These are phyloP conservation scores for Phaeosphaeria sp. DNA, from an alignment of 2,329 filamentous ascomycete species.

Conservation along the genomic window DNA sequence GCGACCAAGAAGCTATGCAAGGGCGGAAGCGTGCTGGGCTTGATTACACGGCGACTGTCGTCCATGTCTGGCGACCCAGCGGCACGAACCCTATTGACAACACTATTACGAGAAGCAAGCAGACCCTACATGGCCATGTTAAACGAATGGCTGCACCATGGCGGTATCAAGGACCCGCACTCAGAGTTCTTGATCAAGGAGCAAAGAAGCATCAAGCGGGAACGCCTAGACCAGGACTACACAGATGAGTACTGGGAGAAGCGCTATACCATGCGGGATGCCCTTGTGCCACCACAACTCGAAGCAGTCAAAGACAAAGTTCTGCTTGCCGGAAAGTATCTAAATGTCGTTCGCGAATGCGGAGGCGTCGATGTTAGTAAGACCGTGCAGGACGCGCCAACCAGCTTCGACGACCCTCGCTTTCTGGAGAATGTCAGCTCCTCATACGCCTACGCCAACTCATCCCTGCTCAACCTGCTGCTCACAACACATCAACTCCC, in stretches of 20 bases:
- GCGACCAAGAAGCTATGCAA: slow-evolving; percentile 92
- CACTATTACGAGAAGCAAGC: slow-evolving; percentile 84
- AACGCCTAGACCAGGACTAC: slow-evolving; percentile 92
- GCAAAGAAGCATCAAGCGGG: slow-evolving; percentile 90
- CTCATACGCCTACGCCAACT: slow-evolving; percentile 94
- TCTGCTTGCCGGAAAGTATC: slow-evolving; percentile 91
- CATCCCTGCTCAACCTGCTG: slow-evolving; percentile 87
- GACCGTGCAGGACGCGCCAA: slow-evolving; percentile 84
- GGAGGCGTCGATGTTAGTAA: slow-evolving; percentile 94
- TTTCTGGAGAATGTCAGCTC: slow-evolving; percentile 96
- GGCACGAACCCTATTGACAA: slow-evolving; percentile 80
- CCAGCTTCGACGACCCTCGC: slow-evolving; percentile 86
- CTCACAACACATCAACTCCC: slow-evolving; percentile 92
- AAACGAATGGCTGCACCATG: slow-evolving; percentile 97
- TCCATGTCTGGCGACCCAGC: slow-evolving; percentile 93
- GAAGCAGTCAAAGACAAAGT: slow-evolving; percentile 93
- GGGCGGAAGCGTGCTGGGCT: slow-evolving; percentile 89
- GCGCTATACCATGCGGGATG: slow-evolving; percentile 90
- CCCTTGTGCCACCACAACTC: slow-evolving; percentile 89
- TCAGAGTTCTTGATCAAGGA: slow-evolving; percentile 94
- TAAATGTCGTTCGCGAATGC: slow-evolving; percentile 97
- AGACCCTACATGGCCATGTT: slow-evolving; percentile 97
- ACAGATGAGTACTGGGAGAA: slow-evolving; percentile 99
- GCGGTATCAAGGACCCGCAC: slow-evolving; percentile 92
- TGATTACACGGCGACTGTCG: slow-evolving; percentile 83